phyloP scores from a whole-genome alignment of 345 rosid species.

The Acer saccharum region DNA sequence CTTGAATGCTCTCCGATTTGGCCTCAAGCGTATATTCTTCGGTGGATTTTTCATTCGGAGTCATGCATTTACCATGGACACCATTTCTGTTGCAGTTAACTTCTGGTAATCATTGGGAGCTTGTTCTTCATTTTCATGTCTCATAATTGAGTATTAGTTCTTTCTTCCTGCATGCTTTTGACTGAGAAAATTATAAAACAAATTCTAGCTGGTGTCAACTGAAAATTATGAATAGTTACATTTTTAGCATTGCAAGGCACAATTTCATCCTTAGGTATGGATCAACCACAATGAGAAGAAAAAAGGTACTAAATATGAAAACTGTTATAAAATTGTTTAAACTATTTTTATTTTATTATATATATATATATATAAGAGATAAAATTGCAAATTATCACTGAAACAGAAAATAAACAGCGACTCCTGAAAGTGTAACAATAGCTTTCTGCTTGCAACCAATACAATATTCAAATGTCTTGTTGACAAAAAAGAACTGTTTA shows the following conservation, averaged over 20 bases:
- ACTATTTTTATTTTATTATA: too few relatives aligned
- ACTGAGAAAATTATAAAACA: background rate
- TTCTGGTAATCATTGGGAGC: constrained; percentile 52
- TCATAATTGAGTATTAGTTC: background rate
- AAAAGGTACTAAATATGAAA: background rate
- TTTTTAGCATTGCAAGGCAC: constrained; percentile 4
- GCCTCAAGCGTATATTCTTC: constrained; percentile 75
- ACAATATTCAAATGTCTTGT: background rate
- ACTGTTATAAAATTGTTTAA: background rate
- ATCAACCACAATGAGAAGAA: background rate
- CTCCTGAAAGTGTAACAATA: background rate
- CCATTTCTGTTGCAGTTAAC: constrained; percentile 73
- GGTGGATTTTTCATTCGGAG: constrained; percentile 83
- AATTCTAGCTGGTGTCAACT: constrained; percentile 3
- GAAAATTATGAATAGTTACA: background rate
- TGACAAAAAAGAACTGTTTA: background rate
- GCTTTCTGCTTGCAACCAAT: background rate
- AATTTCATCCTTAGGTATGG: background rate
- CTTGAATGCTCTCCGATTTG: constrained; percentile 84
- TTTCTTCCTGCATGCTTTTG: background rate
- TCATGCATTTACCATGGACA: constrained; percentile 79
- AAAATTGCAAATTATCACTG: background rate
- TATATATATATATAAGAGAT: background rate
- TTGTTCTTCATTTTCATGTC: constrained; percentile 5
- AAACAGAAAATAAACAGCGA: background rate